Evolutionary conservation across 176 grass and related monocot species (phyloP), one percentile per base, ranked within the genome.

Genomic region (Triticum dicoccoides): DNA sequence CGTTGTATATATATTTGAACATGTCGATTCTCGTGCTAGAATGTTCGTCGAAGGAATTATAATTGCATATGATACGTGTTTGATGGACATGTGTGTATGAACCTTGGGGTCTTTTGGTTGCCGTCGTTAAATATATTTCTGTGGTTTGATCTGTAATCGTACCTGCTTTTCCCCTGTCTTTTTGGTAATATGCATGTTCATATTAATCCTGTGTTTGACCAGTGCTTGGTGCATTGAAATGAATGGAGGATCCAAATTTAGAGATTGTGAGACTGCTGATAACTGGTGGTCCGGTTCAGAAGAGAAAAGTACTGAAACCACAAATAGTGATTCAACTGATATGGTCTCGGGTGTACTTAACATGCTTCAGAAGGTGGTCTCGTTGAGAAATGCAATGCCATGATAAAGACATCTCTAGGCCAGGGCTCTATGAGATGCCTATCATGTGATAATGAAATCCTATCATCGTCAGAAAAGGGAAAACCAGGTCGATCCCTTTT

Each of bases 301-400:
- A 20, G 54, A 58, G 49, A 42, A 41, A 52, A 52, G 49, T 18
- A 18, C 47, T 56, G 14, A 56, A 56, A 56, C 54, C 11, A 79
- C 80, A 82, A 88, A 21, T 59, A 59, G 20, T 5, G 6, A 59
- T 1, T 21, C 56, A 59, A 0, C 56, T 21, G 56, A 58, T 20
- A 58, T 21, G 18, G 6, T 58, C 18, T 58, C 95, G 86, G 93
- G 93, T 30, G 73, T 95, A 80, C 88, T 98, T 92, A 93, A 94
- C 32, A 88, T 95, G 81, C 68, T 98, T 73, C 93, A 98, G 77
- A 98, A 98, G 86, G 96, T 94, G 13, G 80, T 98, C 81, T 89
- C 73, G n/a, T 90, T 98, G 77, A 88, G 96, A 71, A 98, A 95
- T 88, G 64, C 93, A 54, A 81, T 94, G 96, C 63, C 77, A 94